phyloP scores from a whole-genome alignment of 1,284 basidiomycete genomes.

The Cryptococcus jaspeensis region DNA sequence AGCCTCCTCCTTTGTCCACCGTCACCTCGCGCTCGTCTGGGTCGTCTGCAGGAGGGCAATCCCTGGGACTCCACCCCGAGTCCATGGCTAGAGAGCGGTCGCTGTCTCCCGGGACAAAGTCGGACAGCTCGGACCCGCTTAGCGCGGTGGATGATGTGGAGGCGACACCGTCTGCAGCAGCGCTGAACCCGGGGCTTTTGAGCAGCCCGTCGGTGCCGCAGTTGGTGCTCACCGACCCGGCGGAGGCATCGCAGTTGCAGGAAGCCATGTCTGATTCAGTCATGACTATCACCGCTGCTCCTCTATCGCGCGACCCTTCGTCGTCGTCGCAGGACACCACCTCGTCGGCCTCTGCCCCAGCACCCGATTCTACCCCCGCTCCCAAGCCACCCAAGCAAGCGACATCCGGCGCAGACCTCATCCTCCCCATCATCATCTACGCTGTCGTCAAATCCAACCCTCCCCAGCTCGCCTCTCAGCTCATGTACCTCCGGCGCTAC shows the following conservation, averaged over 20 bases:
- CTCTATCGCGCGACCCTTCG: conserved; percentile 4
- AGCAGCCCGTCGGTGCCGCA: conserved; percentile 17
- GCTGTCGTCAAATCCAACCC: conserved; percentile 89
- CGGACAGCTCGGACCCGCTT: conserved; percentile 11
- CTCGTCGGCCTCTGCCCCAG: conserved; percentile 3
- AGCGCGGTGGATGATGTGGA: conserved; percentile 6
- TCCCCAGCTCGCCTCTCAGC: conserved; percentile 74
- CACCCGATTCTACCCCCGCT: conserved; percentile 5
- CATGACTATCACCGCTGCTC: conserved; percentile 16
- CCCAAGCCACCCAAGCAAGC: conserved; percentile 12
- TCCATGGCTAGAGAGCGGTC: background rate
- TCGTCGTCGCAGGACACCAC: background rate
- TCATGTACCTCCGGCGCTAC: conserved; percentile 84
- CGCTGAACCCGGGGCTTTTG: background rate
- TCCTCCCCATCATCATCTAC: conserved; percentile 81
- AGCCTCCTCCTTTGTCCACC: conserved; percentile 3
- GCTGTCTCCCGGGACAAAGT: background rate
- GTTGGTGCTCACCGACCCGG: conserved; percentile 13
- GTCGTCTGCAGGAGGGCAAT: background rate
- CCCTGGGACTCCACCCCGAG: background rate
- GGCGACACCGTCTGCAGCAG: conserved; percentile 2
- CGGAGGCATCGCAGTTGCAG: conserved; percentile 18
- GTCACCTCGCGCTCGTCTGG: background rate
- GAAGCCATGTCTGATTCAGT: conserved; percentile 41
- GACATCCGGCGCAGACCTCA: conserved; percentile 51